Evolutionary conservation across 805 yeast genomes (phyloP), one percentile per base, ranked within the genome.

Genomic region (Kuraishia hungarica): DNA sequence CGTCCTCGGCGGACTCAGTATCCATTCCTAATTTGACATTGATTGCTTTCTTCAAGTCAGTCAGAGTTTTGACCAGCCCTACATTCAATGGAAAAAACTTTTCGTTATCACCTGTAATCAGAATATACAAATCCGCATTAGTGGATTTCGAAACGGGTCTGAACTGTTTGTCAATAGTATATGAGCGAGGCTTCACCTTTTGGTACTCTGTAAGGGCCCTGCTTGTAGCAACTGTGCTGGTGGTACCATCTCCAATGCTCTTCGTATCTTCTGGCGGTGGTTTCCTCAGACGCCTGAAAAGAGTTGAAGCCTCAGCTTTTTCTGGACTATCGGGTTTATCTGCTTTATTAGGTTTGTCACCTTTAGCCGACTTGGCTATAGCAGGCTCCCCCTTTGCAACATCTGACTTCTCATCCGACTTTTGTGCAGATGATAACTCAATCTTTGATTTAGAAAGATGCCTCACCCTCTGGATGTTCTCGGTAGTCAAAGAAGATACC

Each of bases 21-120:
- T 52, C 60, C 21, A 75, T 56, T 15, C 64, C 72, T 19, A 83
- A 61, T 1, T 70, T 66, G 1, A 70, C 64, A 0, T 76, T 64
- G 19, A 84, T 58, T 11, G 64, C 61, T 1, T 63, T 65, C 58
- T 79, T 83, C 29, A 81, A 70, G 1, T 68, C 71, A 0, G 63
- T 68, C 1, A 72, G 61, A 13, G 68, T 62, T 0, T 60, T 58
- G 22, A 68, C 58, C 21, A 60, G 53, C 5, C 69, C 69, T 17
- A 75, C 64, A 48, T 79, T 71, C 2, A 88, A 66, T 0, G 88
- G 79, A 10, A 70, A 68, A 64, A 81, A 92, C 15, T 67, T 69
- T 17, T 60, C 61, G 60, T 85, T 84, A 64, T 92, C 92, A n/a
- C 69, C 67, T 0, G 96, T 86, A 0, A 81, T 80, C 52, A 91